These are phyloP conservation scores for Hebeloma cylindrosporum DNA, from an alignment of 768 basidiomycete genomes.

Conservation along the genomic window DNA sequence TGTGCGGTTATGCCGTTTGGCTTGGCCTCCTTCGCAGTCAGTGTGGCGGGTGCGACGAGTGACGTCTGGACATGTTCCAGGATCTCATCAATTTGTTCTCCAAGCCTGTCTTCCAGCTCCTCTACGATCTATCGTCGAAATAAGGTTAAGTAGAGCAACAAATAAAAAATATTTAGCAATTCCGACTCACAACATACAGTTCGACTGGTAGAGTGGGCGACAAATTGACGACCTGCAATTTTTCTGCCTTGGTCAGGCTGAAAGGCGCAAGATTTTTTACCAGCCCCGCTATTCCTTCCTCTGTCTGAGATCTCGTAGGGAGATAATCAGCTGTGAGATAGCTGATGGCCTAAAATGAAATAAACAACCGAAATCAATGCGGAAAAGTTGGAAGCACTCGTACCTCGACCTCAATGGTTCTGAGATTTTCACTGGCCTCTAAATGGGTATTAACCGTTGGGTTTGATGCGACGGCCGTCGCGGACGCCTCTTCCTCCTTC, in stretches of 20 bases:
- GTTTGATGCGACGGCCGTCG: conserved; percentile 3
- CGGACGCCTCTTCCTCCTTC: conserved; percentile 69
- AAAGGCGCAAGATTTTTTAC: conserved; percentile 66
- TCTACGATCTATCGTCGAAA: conserved; percentile 83
- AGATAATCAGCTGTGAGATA: conserved; percentile 79
- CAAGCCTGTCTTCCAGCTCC: conserved; percentile 83
- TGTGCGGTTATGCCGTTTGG: conserved; percentile 12
- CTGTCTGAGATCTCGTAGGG: conserved; percentile 64
- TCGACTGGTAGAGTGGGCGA: conserved; percentile 81
- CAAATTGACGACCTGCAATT: conserved; percentile 89
- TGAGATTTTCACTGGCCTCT: conserved; percentile 75
- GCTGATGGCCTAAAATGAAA: conserved; percentile 66
- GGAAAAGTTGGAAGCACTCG: conserved; percentile 14
- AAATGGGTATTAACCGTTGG: conserved; percentile 24
- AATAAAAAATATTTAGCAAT: neutral
- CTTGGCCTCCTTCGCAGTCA: neutral
- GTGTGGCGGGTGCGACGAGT: conserved; percentile 6
- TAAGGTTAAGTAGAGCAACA: neutral
- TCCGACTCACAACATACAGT: conserved; percentile 78
- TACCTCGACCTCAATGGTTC: conserved; percentile 87
- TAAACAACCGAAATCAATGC: neutral
- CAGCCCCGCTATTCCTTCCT: conserved; percentile 62
- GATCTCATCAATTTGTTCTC: conserved; percentile 67
- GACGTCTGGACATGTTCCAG: conserved; percentile 49
- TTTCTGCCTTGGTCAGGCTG: conserved; percentile 86